Percentiles rank a stretch among this genome's conserved stretches.
phyloP scores from a whole-genome alignment of 2,329 filamentous ascomycete genomes.

The Trichoderma gracile region DNA sequence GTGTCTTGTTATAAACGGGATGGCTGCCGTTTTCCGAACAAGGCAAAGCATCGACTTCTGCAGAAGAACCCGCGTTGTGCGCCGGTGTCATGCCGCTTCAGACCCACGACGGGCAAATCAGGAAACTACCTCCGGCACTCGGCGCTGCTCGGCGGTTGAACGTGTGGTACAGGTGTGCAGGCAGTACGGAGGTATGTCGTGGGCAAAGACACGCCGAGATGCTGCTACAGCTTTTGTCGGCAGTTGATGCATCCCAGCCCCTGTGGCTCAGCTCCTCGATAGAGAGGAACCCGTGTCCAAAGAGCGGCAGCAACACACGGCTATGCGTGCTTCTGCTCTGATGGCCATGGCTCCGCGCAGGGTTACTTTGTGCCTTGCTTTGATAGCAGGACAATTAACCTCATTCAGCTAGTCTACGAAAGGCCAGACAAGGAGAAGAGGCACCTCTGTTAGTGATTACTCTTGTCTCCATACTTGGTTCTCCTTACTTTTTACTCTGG shows the following conservation, averaged over 20 bases:
- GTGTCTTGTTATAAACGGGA: not conserved
- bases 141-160: not conserved
- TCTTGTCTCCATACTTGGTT: slow-evolving; percentile 3
- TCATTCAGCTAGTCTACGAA: not conserved
- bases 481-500: not conserved
- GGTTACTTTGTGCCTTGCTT: not conserved
- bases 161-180: not conserved
- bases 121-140: slow-evolving; percentile 17
- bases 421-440: not conserved
- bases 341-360: not conserved
- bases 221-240: not conserved
- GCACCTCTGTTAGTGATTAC: slow-evolving; percentile 5
- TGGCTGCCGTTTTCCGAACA: slow-evolving; percentile 10
- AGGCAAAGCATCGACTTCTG: not conserved
- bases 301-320: not conserved
- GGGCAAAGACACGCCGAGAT: not conserved
- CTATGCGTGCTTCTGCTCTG: not conserved
- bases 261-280: not conserved
- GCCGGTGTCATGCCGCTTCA: not conserved
- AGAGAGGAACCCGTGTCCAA: not conserved
- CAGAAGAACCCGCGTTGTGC: not conserved
- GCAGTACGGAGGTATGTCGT: no score
- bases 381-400: not conserved
- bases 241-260: not conserved
- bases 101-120: not conserved